Evolutionary conservation across 2,329 filamentous ascomycete genomes (phyloP), one percentile per base, ranked within the genome.

Genomic region (Penicillium oxalicum): DNA sequence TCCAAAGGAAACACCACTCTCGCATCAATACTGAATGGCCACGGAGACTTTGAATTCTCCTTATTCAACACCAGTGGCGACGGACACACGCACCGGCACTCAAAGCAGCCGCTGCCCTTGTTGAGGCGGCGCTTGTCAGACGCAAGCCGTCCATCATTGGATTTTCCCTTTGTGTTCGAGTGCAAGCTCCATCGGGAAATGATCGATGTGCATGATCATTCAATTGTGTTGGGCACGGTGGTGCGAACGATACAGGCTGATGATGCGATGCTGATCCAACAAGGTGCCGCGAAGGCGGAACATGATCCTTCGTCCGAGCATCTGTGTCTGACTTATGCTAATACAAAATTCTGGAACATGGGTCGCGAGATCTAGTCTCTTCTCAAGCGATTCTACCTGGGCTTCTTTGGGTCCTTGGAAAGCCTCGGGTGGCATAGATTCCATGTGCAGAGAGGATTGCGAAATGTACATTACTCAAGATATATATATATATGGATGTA

Each of bases 281-380:
- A 18, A 18, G 18, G 18, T 47, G 27, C n/a, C 29, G 43, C 11
- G 12, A 32, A 39, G 9, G 29, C 18, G n/a, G 28, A 37, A 25
- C 40, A 50, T 40, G 50, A 56, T 13, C 40, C 55, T 45, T 53
- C 46, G 24, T 40, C 50, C 3, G 52, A 52, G 5, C 47, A 33
- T 5, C 48, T 73, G 32, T 72, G 70, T 52, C 53, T 73, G 54
- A 66, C 70, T 4, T 73, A 73, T 59, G 70, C 68, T 8, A 67
- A 73, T 52, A 71, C 70, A 13, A 58, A 62, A 18, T 73, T 73
- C 47, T 72, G 70, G 70, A 65, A 64, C 47, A 70, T 72, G 63
- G 70, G 70, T 0, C 54, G 58, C 39, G 56, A 65, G 40, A 58
- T 69, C 45, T 64, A 43, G 56, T 8, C 13, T 9, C 11, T 32